phyloP scores from a whole-genome alignment of 164 flowering plant genomes.

The Stephania cephalantha region DNA sequence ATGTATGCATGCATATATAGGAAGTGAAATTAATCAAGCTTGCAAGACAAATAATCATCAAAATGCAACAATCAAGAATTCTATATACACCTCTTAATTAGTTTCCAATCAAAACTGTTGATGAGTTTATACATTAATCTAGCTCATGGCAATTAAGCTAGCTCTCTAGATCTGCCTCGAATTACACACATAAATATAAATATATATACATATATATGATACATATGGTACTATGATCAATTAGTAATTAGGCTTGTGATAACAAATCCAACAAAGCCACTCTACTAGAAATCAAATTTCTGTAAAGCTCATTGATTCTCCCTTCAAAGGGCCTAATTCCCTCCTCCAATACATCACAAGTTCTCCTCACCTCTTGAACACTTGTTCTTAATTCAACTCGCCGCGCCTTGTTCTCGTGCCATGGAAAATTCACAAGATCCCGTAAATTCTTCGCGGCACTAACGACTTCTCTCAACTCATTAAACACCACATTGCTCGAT shows the following conservation, averaged over 20 bases:
- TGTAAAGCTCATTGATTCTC: slow-evolving; percentile 28
- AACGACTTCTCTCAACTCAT: slow-evolving; percentile 20
- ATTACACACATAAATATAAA: not conserved
- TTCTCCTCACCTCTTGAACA: slow-evolving; percentile 21
- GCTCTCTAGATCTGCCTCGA: not conserved
- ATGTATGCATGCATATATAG: no score
- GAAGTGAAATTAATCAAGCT: not conserved
- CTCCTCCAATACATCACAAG: slow-evolving; percentile 22
- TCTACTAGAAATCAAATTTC: slow-evolving; percentile 29
- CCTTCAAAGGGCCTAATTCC: slow-evolving; percentile 18
- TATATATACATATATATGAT: no score
- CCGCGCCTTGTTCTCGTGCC: slow-evolving; percentile 8
- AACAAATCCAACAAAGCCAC: slow-evolving; percentile 24
- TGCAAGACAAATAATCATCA: not conserved
- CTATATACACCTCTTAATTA: not conserved
- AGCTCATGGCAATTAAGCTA: not conserved
- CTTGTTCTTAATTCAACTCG: slow-evolving; percentile 5
- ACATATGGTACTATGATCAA: not conserved
- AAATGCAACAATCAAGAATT: not conserved
- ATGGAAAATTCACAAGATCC: slow-evolving; percentile 1
- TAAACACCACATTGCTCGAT: slow-evolving; percentile 10
- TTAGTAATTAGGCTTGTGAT: slow-evolving; percentile 9
- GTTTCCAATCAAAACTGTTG: not conserved
- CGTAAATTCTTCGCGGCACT: slow-evolving; percentile 13
- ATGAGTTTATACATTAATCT: not conserved